Evolutionary conservation across 345 rosid species (phyloP).

Genomic region (Rhodamnia argentea): DNA sequence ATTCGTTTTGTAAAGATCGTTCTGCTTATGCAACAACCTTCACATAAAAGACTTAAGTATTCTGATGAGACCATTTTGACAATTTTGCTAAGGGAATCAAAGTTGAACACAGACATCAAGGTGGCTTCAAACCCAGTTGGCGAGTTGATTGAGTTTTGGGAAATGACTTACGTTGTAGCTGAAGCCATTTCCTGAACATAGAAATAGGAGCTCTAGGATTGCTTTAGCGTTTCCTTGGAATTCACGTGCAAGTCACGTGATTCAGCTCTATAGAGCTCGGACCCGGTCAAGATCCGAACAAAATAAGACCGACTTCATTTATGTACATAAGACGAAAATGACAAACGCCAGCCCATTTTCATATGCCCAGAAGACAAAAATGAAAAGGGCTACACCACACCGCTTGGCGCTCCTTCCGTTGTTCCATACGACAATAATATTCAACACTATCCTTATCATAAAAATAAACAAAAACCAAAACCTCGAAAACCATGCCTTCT

Average conservation of each 20-base stretch:
- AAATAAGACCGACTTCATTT: neutral
- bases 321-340: neutral
- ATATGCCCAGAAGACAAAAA: neutral
- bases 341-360: neutral
- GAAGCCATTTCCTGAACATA: neutral
- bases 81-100: neutral
- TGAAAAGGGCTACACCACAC: neutral
- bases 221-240: neutral
- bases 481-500: neutral
- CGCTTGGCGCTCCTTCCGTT: neutral
- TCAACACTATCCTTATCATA: neutral
- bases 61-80: neutral
- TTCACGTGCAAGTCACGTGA: neutral
- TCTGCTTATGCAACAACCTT: neutral
- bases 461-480: neutral
- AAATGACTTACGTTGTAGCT: neutral
- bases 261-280: neutral
- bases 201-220: neutral
- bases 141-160: neutral
- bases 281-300: too few species aligned
- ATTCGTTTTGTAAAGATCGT: neutral
- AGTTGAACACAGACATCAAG: neutral
- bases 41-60: neutral
- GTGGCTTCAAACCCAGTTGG: neutral
- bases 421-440: neutral